Percentiles rank a stretch among this genome's conserved stretches.
phyloP scores from a whole-genome alignment of 345 rosid genomes.

The Pelargonium nanum region DNA sequence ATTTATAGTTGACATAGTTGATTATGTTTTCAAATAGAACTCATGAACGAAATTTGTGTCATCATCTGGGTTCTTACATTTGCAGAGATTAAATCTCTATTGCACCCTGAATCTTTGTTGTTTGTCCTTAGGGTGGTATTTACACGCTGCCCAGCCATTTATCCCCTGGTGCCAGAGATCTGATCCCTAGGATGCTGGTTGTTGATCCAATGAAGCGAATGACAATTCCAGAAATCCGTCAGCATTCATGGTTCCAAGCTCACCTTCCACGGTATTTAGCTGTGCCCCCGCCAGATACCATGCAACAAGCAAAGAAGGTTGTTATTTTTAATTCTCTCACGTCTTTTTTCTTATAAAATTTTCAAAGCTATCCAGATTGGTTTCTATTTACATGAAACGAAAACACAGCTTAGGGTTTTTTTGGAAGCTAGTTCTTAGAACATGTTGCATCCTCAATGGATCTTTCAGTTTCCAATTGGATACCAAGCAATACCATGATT shows the following conservation, averaged over 20 bases:
- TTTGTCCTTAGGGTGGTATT: slow-evolving; percentile 58
- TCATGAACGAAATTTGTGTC: too few relatives aligned
- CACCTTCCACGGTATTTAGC: slow-evolving; percentile 94
- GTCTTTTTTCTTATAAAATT: not conserved
- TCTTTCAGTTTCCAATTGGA: too few relatives aligned
- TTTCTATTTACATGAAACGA: not conserved
- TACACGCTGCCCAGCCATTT: slow-evolving; percentile 97
- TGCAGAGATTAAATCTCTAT: not conserved
- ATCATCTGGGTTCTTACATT: not conserved
- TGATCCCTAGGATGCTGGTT: slow-evolving; percentile 93
- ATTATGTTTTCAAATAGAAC: too few relatives aligned
- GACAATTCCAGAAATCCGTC: slow-evolving; percentile 89
- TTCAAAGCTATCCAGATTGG: not conserved
- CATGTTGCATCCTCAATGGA: too few relatives aligned
- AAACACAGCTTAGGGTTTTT: not conserved
- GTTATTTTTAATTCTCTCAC: slow-evolving; percentile 2
- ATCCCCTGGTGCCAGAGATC: slow-evolving; percentile 81
- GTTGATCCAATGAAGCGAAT: slow-evolving; percentile 96
- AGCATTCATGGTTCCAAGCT: slow-evolving; percentile 89
- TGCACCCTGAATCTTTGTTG: not conserved
- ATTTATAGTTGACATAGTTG: not conserved
- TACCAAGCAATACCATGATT: too few relatives aligned
- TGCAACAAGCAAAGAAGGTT: slow-evolving; percentile 97
- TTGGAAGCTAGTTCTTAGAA: too few relatives aligned
- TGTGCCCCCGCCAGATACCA: slow-evolving; percentile 93